phyloP scores from a whole-genome alignment of 2,329 filamentous ascomycete species.

The Fusarium oxysporum region DNA sequence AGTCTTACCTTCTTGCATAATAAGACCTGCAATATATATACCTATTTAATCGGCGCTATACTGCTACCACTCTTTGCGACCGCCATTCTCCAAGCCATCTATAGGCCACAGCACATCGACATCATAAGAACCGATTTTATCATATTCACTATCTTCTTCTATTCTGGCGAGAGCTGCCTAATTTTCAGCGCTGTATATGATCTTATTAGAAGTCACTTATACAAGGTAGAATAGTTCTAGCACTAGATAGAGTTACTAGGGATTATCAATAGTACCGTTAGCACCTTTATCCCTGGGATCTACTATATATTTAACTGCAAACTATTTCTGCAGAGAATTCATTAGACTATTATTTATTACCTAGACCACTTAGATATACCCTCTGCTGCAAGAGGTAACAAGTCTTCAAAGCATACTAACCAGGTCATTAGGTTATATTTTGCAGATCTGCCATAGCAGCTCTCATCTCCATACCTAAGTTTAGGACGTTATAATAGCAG shows the following conservation, averaged over 20 bases:
- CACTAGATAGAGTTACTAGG: neutral
- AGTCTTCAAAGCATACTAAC: neutral
- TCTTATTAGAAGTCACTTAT: neutral
- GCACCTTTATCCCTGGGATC: neutral
- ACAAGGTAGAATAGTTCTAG: neutral
- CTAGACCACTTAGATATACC: rapidly evolving
- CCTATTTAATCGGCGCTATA: neutral
- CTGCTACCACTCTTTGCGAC: neutral
- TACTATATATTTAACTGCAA: slow-evolving; percentile 1
- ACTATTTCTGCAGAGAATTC: neutral
- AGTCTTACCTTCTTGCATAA: slow-evolving; percentile 4
- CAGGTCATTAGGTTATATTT: neutral
- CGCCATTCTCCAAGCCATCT: neutral
- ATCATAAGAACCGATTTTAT: neutral
- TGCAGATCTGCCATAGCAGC: neutral
- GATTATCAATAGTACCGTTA: neutral
- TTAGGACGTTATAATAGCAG: neutral
- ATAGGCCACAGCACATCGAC: neutral
- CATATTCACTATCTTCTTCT: neutral
- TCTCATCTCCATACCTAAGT: neutral
- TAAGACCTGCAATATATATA: slow-evolving; percentile 1
- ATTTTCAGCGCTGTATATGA: neutral
- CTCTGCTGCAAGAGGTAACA: neutral
- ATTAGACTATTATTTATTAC: neutral
- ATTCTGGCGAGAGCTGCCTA: neutral